Conservation (phyloP, 768 basidiomycete genomes). For the Udeniomyces megalosporus region DNA sequence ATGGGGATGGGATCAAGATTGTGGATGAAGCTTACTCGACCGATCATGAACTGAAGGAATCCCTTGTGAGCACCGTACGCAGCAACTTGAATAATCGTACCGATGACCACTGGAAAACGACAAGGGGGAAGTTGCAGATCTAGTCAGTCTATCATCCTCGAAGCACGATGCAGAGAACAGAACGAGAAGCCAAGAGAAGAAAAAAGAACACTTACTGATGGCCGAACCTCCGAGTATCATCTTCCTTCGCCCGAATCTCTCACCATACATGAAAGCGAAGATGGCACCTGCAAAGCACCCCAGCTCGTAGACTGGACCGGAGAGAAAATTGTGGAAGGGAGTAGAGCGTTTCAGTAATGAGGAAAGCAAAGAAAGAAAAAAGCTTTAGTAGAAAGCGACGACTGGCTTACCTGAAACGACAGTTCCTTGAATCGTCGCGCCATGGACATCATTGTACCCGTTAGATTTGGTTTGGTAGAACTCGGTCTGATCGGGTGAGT, state of each 20-base stretch:
- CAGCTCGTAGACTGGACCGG: slow-evolving; percentile 15
- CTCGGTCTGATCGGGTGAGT: background rate
- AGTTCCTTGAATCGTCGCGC: slow-evolving; percentile 17
- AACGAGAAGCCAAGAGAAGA: too few species aligned
- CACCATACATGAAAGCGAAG: slow-evolving; percentile 29
- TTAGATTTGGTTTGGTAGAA: slow-evolving; percentile 21
- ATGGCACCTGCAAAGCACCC: slow-evolving; percentile 31
- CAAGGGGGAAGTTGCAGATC: too few species aligned
- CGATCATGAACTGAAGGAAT: slow-evolving; percentile 32
- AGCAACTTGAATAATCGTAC: slow-evolving; percentile 32
- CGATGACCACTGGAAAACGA: slow-evolving; percentile 31
- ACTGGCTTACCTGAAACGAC: slow-evolving; percentile 25
- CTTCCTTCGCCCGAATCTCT: slow-evolving; percentile 31
- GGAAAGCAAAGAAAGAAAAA: too few species aligned
- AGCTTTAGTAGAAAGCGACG: slow-evolving; percentile 17
- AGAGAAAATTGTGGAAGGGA: too few species aligned
- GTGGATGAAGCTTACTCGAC: slow-evolving; percentile 18
- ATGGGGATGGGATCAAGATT: background rate
- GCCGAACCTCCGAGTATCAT: slow-evolving; percentile 24
- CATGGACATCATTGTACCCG: background rate
- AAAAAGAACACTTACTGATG: slow-evolving; percentile 18
- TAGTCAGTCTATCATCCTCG: background rate
- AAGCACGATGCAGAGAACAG: background rate
- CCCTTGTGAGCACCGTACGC: slow-evolving; percentile 24
- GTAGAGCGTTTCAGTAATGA: too few species aligned